Conservation (phyloP, 805 yeast species). For the Candida coquimbonensis region DNA sequence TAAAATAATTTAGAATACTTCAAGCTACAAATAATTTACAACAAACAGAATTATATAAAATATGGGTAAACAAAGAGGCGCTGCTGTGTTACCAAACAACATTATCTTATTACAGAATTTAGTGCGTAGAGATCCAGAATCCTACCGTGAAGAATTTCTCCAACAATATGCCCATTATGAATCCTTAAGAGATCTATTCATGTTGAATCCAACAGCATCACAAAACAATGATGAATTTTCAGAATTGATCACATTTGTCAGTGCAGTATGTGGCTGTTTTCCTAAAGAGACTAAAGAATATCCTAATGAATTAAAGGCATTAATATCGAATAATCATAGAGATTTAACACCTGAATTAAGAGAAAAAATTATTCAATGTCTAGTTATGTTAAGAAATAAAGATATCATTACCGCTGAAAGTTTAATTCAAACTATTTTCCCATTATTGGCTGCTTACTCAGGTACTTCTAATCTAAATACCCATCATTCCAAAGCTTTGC, state of each 20-base stretch:
- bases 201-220: conserved; percentile 51
- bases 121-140: conserved; percentile 89
- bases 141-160: conserved; percentile 88
- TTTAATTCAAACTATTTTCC: conserved; percentile 82
- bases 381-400: conserved; percentile 87
- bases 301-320: conserved; percentile 69
- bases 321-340: conserved; percentile 70
- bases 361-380: conserved; percentile 84
- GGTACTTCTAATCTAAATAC: conserved; percentile 37
- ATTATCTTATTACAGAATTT: conserved; percentile 86
- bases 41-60: background rate
- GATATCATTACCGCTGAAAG: conserved; percentile 71
- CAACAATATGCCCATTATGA: conserved; percentile 92
- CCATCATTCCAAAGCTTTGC: conserved; percentile 70
- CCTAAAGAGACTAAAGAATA: conserved; percentile 82
- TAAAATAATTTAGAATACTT: background rate
- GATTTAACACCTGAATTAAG: conserved; percentile 78
- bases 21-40: too few relatives aligned
- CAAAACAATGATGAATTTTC: conserved; percentile 49
- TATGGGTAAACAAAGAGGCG: conserved; percentile 87
- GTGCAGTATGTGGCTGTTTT: conserved; percentile 86
- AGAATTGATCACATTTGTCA: conserved; percentile 82
- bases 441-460: conserved; percentile 66
- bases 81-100: conserved; percentile 88
- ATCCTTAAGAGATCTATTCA: conserved; percentile 80